phyloP scores from a whole-genome alignment of 345 rosid genomes.

The Eucalyptus cloeziana region DNA sequence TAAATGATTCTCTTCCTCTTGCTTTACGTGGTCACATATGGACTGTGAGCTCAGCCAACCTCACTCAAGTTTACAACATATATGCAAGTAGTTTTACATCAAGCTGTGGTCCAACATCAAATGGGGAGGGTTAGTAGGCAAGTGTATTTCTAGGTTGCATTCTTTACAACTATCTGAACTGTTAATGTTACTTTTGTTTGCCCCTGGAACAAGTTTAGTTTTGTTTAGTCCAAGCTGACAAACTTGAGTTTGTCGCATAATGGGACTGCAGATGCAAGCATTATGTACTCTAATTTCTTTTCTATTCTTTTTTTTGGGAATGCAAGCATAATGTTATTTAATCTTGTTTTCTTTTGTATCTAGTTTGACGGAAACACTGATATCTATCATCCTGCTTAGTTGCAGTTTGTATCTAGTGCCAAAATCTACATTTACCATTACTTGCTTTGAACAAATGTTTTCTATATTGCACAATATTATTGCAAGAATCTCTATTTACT shows the following conservation, averaged over 20 bases:
- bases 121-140: neutral
- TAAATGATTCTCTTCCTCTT: slow-evolving; percentile 32
- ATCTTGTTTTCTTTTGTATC: neutral
- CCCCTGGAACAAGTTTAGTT: neutral
- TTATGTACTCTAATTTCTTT: neutral
- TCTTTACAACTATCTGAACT: neutral
- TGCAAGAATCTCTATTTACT: neutral
- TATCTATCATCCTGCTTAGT: neutral
- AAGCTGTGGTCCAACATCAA: neutral
- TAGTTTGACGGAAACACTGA: neutral
- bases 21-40: slow-evolving; percentile 57
- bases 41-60: slow-evolving; percentile 66
- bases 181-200: neutral
- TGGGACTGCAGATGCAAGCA: neutral
- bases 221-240: neutral
- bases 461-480: neutral
- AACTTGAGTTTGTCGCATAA: neutral
- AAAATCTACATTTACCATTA: neutral
- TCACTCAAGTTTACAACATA: slow-evolving; percentile 35
- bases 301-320: neutral
- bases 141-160: neutral
- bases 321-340: neutral
- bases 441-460: neutral
- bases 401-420: neutral
- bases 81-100: slow-evolving; percentile 37